Evolutionary conservation across 768 basidiomycete genomes (phyloP).

Genomic region (Termitomyces sp.): DNA sequence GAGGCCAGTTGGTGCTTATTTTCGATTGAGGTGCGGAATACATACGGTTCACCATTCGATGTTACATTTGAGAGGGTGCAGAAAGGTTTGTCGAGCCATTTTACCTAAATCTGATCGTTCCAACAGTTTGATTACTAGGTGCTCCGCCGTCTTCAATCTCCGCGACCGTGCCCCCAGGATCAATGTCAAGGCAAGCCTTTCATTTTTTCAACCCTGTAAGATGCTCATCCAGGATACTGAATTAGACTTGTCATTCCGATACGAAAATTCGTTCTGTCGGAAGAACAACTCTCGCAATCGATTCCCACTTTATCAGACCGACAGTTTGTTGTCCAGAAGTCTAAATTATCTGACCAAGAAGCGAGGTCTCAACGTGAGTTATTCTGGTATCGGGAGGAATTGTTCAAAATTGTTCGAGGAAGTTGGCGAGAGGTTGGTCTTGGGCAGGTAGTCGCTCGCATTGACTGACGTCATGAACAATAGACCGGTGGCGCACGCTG

Average conservation of each 20-base stretch:
- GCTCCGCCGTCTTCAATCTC: conserved; percentile 35
- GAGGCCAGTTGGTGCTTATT: conserved; percentile 80
- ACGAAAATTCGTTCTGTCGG: conserved; percentile 59
- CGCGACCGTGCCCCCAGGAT: conserved; percentile 79
- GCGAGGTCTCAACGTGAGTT: conserved; percentile 67
- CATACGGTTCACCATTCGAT: conserved; percentile 89
- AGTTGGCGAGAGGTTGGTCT: conserved; percentile 80
- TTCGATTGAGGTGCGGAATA: conserved; percentile 86
- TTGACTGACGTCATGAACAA: not conserved
- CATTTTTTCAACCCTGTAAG: not conserved
- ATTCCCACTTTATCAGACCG: conserved; percentile 85
- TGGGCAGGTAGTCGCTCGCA: not conserved
- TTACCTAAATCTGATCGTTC: not conserved
- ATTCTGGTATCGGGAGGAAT: conserved; percentile 95
- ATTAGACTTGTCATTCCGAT: conserved; percentile 66
- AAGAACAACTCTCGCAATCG: conserved; percentile 51
- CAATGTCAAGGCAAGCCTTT: conserved; percentile 64
- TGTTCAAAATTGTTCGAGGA: conserved; percentile 65
- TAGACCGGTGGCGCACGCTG: conserved; percentile 76
- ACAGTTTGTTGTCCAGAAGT: conserved; percentile 86
- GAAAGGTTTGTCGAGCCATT: conserved; percentile 40
- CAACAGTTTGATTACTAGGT: conserved; percentile 27
- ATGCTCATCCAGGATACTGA: not conserved
- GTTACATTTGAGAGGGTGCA: conserved; percentile 68
- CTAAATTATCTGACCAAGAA: conserved; percentile 53